These are phyloP conservation scores for Vitis riparia DNA, from an alignment of 164 flowering plant species.

Conservation along the genomic window DNA sequence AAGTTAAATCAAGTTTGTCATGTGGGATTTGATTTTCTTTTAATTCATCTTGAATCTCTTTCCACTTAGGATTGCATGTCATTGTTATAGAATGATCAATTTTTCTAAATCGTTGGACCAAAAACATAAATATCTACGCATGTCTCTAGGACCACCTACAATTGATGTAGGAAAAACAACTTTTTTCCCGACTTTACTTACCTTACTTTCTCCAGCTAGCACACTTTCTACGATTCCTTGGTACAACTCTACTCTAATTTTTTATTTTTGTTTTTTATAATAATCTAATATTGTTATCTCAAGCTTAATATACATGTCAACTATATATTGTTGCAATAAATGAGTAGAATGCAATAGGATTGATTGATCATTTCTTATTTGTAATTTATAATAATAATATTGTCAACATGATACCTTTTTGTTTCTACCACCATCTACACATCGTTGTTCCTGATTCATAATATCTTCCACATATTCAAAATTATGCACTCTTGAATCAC, in stretches of 20 bases:
- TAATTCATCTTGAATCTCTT: too few species aligned
- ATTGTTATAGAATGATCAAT: neutral
- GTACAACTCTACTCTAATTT: neutral
- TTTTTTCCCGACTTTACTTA: too few species aligned
- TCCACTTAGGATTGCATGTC: too few species aligned
- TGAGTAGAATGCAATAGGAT: neutral
- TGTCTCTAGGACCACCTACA: neutral
- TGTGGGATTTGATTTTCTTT: neutral
- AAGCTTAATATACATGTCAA: constrained; percentile 4
- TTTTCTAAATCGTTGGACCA: neutral
- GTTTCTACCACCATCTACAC: too few species aligned
- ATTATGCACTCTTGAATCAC: too few species aligned
- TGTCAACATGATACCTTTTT: too few species aligned
- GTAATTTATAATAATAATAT: too few species aligned
- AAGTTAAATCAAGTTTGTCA: constrained; percentile 19
- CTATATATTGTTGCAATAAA: constrained; percentile 8
- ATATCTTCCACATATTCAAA: too few species aligned
- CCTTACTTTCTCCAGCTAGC: too few species aligned
- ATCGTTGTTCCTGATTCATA: neutral
- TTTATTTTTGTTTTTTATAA: neutral
- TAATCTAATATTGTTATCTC: neutral
- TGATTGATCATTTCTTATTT: neutral
- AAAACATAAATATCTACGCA: neutral
- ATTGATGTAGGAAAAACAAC: neutral
- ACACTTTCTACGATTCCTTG: too few species aligned